Conservation (phyloP, 169 alveolate species). For the Eimeria mitis region DNA sequence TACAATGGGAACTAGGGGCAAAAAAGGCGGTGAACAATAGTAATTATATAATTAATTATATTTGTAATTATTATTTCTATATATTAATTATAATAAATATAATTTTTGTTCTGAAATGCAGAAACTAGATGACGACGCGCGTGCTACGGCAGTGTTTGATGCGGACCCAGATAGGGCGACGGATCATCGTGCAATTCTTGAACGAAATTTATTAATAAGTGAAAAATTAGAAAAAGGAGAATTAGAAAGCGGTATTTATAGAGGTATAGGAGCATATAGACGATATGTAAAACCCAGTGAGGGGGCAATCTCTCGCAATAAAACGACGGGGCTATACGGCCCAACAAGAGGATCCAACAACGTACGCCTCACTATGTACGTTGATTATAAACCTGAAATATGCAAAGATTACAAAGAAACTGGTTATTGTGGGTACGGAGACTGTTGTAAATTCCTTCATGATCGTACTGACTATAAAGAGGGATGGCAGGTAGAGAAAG, state of each 20-base stretch:
- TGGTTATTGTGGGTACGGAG: constrained; percentile 99
- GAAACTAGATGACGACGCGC: constrained; percentile 71
- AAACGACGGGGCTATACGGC: constrained; percentile 93
- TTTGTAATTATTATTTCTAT: not conserved
- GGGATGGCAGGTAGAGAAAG: constrained; percentile 98
- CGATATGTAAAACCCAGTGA: constrained; percentile 88
- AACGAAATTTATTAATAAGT: constrained; percentile 91
- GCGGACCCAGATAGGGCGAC: constrained; percentile 87
- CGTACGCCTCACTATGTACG: constrained; percentile 94
- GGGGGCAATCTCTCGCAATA: constrained; percentile 90
- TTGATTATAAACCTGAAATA: constrained; percentile 98
- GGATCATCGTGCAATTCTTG: constrained; percentile 91
- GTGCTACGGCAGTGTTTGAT: constrained; percentile 84
- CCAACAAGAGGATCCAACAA: constrained; percentile 93
- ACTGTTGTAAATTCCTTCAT: constrained; percentile 98
- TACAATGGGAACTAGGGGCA: too few species aligned
- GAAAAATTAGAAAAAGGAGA: constrained; percentile 88
- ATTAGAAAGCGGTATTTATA: constrained; percentile 89
- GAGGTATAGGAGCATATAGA: constrained; percentile 92
- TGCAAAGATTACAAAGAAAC: constrained; percentile 99
- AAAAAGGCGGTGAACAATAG: too few species aligned
- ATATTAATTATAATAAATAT: too few species aligned
- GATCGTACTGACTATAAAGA: constrained; percentile 98
- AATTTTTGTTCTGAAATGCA: too few species aligned
- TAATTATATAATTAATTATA: not conserved